phyloP scores from a whole-genome alignment of 805 yeast genomes.

The Candida coleopterorum region DNA sequence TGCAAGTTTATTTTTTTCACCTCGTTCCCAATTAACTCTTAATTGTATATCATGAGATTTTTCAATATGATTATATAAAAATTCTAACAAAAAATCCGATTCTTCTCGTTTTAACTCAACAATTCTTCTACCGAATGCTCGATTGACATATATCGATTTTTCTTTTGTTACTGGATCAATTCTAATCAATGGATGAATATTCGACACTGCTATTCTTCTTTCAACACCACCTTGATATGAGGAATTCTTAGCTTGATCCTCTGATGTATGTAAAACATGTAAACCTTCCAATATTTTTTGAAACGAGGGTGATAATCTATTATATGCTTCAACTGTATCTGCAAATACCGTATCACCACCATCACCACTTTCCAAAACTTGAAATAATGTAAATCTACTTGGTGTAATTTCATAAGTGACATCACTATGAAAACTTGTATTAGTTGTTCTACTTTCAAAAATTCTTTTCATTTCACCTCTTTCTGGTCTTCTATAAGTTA shows the following conservation, averaged over 20 bases:
- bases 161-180: slow-evolving; percentile 67
- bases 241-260: slow-evolving; percentile 62
- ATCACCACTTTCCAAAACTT: slow-evolving; percentile 53
- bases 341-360: slow-evolving; percentile 82
- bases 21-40: slow-evolving; percentile 66
- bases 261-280: slow-evolving; percentile 66
- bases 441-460: slow-evolving; percentile 30
- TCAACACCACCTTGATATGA: slow-evolving; percentile 54
- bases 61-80: slow-evolving; percentile 51
- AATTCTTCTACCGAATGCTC: slow-evolving; percentile 60
- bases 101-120: slow-evolving; percentile 73
- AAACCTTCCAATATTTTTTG: slow-evolving; percentile 55
- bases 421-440: slow-evolving; percentile 65
- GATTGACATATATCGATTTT: slow-evolving; percentile 54
- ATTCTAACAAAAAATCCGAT: slow-evolving; percentile 53
- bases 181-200: slow-evolving; percentile 67
- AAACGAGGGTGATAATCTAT: slow-evolving; percentile 63
- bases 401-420: slow-evolving; percentile 71
- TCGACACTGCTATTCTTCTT: slow-evolving; percentile 59
- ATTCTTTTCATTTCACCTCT: slow-evolving; percentile 32
- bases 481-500: slow-evolving; percentile 51
- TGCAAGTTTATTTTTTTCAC: slow-evolving; percentile 48
- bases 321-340: slow-evolving; percentile 67
- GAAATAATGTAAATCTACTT: slow-evolving; percentile 65
- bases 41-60: slow-evolving; percentile 57